Percentiles rank a stretch among this genome's conserved stretches.
Conservation (phyloP, 768 basidiomycete genomes). For the Sarcodon sp. region DNA sequence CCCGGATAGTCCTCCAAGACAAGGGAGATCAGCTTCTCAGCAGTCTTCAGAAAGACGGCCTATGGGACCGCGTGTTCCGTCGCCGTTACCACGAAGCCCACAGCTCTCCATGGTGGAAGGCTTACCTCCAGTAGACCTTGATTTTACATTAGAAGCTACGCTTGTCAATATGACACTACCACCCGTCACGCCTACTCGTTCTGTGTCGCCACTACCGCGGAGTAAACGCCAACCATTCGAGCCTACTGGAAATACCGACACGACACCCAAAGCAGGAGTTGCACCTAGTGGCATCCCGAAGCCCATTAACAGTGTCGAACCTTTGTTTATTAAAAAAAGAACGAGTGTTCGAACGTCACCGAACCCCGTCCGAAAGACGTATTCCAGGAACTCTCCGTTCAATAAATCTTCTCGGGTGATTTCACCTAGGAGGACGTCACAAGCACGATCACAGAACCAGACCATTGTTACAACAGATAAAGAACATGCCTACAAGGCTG, state of each 20-base stretch:
- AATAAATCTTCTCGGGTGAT: slow-evolving; percentile 6
- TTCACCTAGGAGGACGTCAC: slow-evolving; percentile 3
- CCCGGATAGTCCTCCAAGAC: slow-evolving; percentile 19
- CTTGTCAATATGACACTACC: slow-evolving; percentile 15
- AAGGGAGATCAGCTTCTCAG: slow-evolving; percentile 32
- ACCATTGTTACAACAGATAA: slow-evolving; percentile 8
- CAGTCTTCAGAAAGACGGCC: slow-evolving; percentile 46
- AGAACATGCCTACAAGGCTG: slow-evolving; percentile 8
- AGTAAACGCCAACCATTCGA: slow-evolving; percentile 62
- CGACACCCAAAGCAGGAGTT: slow-evolving; percentile 32
- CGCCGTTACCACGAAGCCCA: slow-evolving; percentile 46
- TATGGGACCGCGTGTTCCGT: slow-evolving; percentile 64
- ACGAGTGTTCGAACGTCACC: slow-evolving; percentile 42
- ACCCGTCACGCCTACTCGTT: slow-evolving; percentile 14
- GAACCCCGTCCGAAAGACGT: slow-evolving; percentile 16
- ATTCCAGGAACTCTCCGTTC: slow-evolving; percentile 25
- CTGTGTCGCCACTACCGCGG: slow-evolving; percentile 45
- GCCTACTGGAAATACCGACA: slow-evolving; percentile 36
- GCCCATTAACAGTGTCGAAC: slow-evolving; percentile 42
- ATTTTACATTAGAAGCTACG: slow-evolving; percentile 26
- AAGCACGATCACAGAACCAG: not conserved
- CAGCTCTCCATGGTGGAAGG: slow-evolving; percentile 14
- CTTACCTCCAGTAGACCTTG: slow-evolving; percentile 33
- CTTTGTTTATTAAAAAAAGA: slow-evolving; percentile 81
- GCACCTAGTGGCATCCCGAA: slow-evolving; percentile 16